Conservation (phyloP, 345 rosid genomes). For the Dipteronia sinensis region DNA sequence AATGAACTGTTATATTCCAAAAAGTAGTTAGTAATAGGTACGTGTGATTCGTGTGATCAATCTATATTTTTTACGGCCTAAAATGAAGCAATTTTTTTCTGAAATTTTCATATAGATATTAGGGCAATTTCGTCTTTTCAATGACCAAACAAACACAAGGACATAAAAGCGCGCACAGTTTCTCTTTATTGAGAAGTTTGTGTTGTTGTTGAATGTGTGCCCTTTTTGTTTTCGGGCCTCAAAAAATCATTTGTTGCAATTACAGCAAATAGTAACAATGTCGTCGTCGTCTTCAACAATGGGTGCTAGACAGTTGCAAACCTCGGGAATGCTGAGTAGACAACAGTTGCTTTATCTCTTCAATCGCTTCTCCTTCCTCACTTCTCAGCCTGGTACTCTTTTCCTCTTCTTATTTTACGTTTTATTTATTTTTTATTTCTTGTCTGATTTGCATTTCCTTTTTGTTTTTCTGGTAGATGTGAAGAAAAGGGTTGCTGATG, state of each 20-base stretch:
- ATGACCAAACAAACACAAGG: background rate
- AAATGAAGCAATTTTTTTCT: background rate
- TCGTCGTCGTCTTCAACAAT: slow-evolving; percentile 10
- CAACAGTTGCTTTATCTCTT: slow-evolving; percentile 72
- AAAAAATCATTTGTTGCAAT: background rate
- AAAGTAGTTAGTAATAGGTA: too few relatives aligned
- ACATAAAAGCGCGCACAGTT: background rate
- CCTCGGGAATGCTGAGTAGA: slow-evolving; percentile 58
- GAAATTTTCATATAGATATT: too few relatives aligned
- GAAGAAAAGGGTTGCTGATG: slow-evolving; percentile 76
- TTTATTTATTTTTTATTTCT: background rate
- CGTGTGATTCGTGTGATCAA: too few relatives aligned
- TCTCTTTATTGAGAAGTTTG: background rate
- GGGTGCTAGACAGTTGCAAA: slow-evolving; percentile 36
- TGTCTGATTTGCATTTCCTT: background rate
- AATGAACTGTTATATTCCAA: background rate
- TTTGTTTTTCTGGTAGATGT: slow-evolving; percentile 46
- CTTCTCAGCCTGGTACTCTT: slow-evolving; percentile 60
- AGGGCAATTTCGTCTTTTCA: slow-evolving; percentile 1
- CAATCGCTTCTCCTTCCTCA: slow-evolving; percentile 61
- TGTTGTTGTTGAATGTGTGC: background rate
- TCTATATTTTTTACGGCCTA: background rate
- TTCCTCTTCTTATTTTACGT: background rate
- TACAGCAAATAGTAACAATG: background rate
- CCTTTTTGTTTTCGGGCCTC: too few relatives aligned